Base-by-base conservation (phyloP, 176 grass and related monocot genomes). In the Canna indica region DNA sequence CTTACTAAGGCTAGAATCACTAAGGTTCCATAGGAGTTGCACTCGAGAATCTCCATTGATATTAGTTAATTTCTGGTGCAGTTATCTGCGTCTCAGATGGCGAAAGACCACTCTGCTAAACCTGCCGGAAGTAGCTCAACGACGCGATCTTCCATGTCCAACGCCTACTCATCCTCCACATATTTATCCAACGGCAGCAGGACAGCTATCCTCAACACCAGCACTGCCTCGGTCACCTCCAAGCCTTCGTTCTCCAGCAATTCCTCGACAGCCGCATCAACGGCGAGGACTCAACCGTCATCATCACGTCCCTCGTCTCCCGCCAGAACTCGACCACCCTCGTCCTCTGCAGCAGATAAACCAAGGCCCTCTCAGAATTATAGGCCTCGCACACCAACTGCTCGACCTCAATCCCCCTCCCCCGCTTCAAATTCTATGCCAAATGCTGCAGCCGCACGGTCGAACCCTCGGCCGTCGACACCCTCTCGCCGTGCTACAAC, bases 191-290 rank as follows among this genome's bases (percentile, higher is more conserved):
- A 38, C 48, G 33, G n/a, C 75, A 45, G 56, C 36, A 24, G 34
- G 30, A 44, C 75, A 34, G 52, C 75, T 1, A 1, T 59, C 64
- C 75, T 77, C 35, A 69, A 58, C 64, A 77, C 64, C 18, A 77
- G 75, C 25, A 59, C 75, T 15, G 33, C 65, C 34, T 77, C 75
- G 15, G 75, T 77, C 52, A 68, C 65, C 11, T 77, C 75, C 50
- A 68, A 58, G 32, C 65, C 36, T 39, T 57, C 65, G 17, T 38
- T 12, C 15, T n/a, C 45, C 10, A 24, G 48, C 0, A n/a, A 31
- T 25, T 47, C 65, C 48, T 42, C 50, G 25, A 29, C 14, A 11
- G 1, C 25, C 3, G 36, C 58, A 4, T 9, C 47, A 47, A 28
- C 70, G 24, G 22, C 70, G 26, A 53, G 31, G 52, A 58, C 42